Base-by-base conservation (phyloP, 768 basidiomycete species). In the Peribolospora baueri region DNA sequence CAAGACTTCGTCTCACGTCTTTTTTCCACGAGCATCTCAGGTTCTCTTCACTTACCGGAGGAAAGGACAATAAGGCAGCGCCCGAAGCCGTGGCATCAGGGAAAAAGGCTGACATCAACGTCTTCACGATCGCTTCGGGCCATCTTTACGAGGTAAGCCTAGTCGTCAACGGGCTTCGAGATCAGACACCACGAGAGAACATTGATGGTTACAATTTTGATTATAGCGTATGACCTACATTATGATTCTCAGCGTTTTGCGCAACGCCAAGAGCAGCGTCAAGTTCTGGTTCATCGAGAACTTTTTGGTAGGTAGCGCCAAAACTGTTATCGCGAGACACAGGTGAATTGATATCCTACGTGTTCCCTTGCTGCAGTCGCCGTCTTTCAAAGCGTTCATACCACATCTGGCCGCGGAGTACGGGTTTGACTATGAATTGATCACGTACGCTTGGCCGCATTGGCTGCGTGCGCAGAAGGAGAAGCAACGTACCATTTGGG, bases 221-320 rank as follows among this genome's bases (percentile, higher is more conserved):
- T 46, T 46, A 6, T 59, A 97, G 87, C 80, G 93, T 11, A 97
- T 98, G 68, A 88, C 80, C 0, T 86, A 85, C 7, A 95, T 98
- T 70, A 98, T 97, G 93, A 85, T 95, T 55, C 73, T 95, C 42
- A 91, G 87, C 61, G 93, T 98, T 41, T 72, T 97, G 59, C 80
- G 80, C 46, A 91, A 97, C 64, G 97, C 93, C 13, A 79, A 87
- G 14, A 83, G 81, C 63, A 82, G 78, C 38, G 90, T 98, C 67
- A 98, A 98, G 67, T 98, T 97, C 70, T 97, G 93, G 93, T 97
- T 97, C 69, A 97, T 98, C 59, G 84, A 93, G 66, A 97, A 98
- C 70, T 98, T 98, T 75, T 74, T 97, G 10, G 25, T 25, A 25
- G 25, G 25, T 25, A 25, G 25, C 25, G 25, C 25, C 25, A 25